Evolutionary conservation across 352 stramenopile species (phyloP).

Genomic region (Sclerospora graminicola): DNA sequence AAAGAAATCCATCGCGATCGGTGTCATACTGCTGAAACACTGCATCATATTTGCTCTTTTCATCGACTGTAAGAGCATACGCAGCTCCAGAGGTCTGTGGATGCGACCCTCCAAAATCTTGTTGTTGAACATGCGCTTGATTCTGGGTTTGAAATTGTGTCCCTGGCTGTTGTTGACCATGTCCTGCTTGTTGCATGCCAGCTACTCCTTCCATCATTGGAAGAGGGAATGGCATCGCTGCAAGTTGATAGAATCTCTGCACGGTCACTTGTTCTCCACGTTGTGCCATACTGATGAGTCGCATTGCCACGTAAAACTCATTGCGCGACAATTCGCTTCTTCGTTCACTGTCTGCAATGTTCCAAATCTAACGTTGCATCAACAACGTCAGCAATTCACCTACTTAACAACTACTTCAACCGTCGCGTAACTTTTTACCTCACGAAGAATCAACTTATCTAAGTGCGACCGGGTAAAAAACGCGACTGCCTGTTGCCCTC

Average conservation of each 20-base stretch:
- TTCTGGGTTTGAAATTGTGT: conserved; percentile 1
- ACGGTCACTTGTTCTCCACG: conserved; percentile 48
- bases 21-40: conserved; percentile 90
- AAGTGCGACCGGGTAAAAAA: conserved; percentile 91
- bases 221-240: conserved; percentile 39
- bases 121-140: conserved; percentile 3
- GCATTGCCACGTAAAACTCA: conserved; percentile 83
- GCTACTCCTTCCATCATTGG: conserved; percentile 57
- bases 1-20: conserved; percentile 86
- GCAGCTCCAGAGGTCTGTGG: conserved; percentile 7
- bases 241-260: conserved; percentile 67
- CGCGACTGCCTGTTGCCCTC: conserved; percentile 81
- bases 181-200: neutral
- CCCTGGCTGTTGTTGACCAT: conserved; percentile 6
- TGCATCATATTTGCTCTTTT: conserved; percentile 85
- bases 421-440: conserved; percentile 24
- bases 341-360: conserved; percentile 56
- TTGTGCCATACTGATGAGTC: conserved; percentile 78
- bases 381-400: neutral
- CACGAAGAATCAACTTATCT: conserved; percentile 67
- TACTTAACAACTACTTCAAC: neutral
- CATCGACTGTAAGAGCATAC: conserved; percentile 83
- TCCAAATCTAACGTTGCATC: conserved; percentile 51
- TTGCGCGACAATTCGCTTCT: conserved; percentile 64
- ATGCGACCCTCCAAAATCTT: conserved; percentile 8